These are phyloP conservation scores for Sporothrix brasiliensis DNA, from an alignment of 2,329 filamentous ascomycete species.

Conservation along the genomic window DNA sequence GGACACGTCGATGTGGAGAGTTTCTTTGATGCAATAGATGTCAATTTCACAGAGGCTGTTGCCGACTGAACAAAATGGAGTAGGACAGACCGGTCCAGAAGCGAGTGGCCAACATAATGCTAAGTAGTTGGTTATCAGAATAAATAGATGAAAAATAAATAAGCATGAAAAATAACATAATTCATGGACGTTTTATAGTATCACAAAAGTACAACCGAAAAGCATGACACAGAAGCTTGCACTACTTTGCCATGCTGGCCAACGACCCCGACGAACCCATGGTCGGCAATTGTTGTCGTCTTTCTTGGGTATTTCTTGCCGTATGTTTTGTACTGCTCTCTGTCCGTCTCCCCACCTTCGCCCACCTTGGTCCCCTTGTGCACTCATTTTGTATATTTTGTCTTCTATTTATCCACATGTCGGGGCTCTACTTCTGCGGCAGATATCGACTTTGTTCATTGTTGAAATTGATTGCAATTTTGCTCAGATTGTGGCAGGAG, in stretches of 20 bases:
- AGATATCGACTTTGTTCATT: background rate
- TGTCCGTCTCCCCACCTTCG: no score
- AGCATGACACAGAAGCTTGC: background rate
- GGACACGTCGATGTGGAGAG: no score
- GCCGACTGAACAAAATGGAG: no score
- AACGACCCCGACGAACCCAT: background rate
- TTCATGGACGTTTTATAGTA: background rate
- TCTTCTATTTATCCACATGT: background rate
- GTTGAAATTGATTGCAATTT: no score
- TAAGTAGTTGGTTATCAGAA: no score
- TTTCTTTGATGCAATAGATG: no score
- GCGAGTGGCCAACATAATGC: no score
- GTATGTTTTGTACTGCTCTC: background rate
- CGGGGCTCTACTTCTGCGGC: constrained; percentile 16
- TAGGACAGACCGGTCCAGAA: no score
- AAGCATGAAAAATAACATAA: no score
- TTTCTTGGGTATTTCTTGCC: background rate
- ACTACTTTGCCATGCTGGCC: constrained; percentile 21
- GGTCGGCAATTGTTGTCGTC: constrained; percentile 14
- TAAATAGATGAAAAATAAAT: no score
- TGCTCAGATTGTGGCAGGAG: no score
- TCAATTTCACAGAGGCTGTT: no score
- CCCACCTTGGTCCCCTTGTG: background rate
- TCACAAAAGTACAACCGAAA: background rate
- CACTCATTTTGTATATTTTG: background rate